Conservation (phyloP, 1,284 basidiomycete species). For the Cutaneotrichosporon sp. region DNA sequence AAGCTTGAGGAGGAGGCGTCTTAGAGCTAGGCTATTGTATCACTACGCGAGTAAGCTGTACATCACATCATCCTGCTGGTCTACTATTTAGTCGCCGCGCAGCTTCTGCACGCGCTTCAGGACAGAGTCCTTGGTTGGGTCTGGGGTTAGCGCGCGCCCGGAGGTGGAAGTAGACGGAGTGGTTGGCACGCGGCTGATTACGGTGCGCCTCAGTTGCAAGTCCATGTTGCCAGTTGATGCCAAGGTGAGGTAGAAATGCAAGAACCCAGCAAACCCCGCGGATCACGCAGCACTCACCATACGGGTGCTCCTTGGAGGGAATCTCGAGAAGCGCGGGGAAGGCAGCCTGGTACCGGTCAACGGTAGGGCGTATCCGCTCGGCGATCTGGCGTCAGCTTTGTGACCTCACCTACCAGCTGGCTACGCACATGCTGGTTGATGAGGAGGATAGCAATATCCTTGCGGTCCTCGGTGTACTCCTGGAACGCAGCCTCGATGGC, state of each 20-base stretch:
- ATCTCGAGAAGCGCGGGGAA: slow-evolving; percentile 98
- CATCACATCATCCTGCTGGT: slow-evolving; percentile 1
- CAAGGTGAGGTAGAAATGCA: too few species aligned
- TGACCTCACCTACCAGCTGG: too few species aligned
- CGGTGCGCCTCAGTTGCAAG: too few species aligned
- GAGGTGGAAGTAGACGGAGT: too few species aligned
- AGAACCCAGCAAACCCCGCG: background rate
- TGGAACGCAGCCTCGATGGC: slow-evolving; percentile 87
- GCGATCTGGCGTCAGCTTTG: slow-evolving; percentile 65
- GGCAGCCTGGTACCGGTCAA: slow-evolving; percentile 92
- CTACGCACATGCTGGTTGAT: slow-evolving; percentile 91
- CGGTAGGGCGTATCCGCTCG: slow-evolving; percentile 92
- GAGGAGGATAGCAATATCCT: slow-evolving; percentile 90
- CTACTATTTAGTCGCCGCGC: slow-evolving; percentile 68
- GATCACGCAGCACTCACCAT: slow-evolving; percentile 60
- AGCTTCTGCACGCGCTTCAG: slow-evolving; percentile 97
- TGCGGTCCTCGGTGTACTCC: slow-evolving; percentile 80
- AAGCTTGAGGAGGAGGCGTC: slow-evolving; percentile 33
- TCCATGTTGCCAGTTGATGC: too few species aligned
- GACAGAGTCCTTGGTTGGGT: slow-evolving; percentile 95
- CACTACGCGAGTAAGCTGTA: slow-evolving; percentile 8
- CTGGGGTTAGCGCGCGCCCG: slow-evolving; percentile 55
- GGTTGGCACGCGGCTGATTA: too few species aligned
- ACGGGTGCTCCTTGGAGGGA: slow-evolving; percentile 72
- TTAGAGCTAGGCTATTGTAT: slow-evolving; percentile 13